Evolutionary conservation across 1,284 basidiomycete genomes (phyloP), one percentile per base, ranked within the genome.

Genomic region (Trichosporon coremiiforme): DNA sequence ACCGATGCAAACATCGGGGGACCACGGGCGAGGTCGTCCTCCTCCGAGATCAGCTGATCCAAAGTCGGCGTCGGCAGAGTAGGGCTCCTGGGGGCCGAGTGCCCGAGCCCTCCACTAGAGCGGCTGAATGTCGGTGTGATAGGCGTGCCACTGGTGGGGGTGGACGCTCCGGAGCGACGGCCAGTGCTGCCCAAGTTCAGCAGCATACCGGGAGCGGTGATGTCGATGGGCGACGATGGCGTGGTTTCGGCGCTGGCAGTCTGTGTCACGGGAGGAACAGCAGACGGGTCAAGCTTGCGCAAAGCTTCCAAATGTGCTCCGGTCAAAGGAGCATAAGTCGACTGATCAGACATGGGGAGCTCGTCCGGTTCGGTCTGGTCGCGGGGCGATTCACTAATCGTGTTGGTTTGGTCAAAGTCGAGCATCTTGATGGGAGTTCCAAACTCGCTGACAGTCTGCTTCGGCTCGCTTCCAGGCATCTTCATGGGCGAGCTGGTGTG

Each of bases 51-150:
- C 8, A 62, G 31, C 57, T 62, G 57, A 17, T 62, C 57, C 13
- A 62, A 15, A 33, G 57, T 62, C 17, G 57, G 57, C 2, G 31
- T 35, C 57, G 57, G 57, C 57, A 62, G 29, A 3, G 31, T 17
- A 2, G 17, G 29, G 31, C 57, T 62, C 10, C 17, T 10, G 31
- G 57, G 57, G 2, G 57, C 57, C 29, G 57, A 35, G 15, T 33
- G 57, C 3, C 57, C 31, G 7, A 62, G 29, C 6, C 57, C 31
- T 9, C 29, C 57, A 20, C 57, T 62, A 17, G 57, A 62, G 57
- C 57, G 57, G 33, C 57, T 62, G 57, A 62, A 62, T 15, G 57
- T 62, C 17, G 57, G 57, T 3, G 57, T 62, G 29, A 62, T n/a
- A 3, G 57, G 57, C 8, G 57, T 62, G 0, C 57, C 57, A 15